Percentiles rank a stretch among this genome's conserved stretches.
These are phyloP conservation scores for Coemansia erecta DNA, from an alignment of 192 early-diverging fungal species.

Conservation along the genomic window DNA sequence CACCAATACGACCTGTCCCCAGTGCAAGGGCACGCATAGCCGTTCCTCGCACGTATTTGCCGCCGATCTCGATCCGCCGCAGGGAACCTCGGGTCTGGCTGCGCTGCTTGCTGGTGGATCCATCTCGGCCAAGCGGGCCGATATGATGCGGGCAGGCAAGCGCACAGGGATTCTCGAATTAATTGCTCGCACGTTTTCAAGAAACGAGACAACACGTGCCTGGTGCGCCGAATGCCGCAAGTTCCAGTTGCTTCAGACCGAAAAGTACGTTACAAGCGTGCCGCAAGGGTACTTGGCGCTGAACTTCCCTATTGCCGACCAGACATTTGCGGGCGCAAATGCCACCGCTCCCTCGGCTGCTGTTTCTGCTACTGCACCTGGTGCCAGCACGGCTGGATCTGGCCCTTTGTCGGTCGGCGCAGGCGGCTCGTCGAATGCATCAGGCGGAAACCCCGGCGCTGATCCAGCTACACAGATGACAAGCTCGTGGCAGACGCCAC, in stretches of 20 bases:
- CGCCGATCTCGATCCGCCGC: slow-evolving; percentile 78
- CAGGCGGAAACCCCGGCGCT: neutral
- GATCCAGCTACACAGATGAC: neutral
- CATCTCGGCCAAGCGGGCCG: slow-evolving; percentile 36
- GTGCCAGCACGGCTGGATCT: neutral
- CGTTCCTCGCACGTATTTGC: slow-evolving; percentile 76
- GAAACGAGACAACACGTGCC: slow-evolving; percentile 53
- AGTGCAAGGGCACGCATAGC: slow-evolving; percentile 59
- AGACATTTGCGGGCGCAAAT: neutral
- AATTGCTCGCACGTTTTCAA: slow-evolving; percentile 18
- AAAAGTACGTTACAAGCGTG: slow-evolving; percentile 61
- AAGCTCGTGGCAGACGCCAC: slow-evolving; percentile 29
- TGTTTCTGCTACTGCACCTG: neutral
- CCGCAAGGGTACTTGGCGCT: slow-evolving; percentile 72
- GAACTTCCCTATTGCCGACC: slow-evolving; percentile 63
- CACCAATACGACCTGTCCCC: slow-evolving; percentile 57
- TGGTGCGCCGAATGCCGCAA: slow-evolving; percentile 84
- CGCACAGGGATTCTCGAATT: slow-evolving; percentile 26
- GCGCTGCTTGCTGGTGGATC: slow-evolving; percentile 44
- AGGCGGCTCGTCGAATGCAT: neutral
- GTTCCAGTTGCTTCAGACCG: slow-evolving; percentile 78
- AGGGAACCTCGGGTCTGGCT: slow-evolving; percentile 35
- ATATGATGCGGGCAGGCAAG: slow-evolving; percentile 14
- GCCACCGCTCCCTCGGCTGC: neutral
- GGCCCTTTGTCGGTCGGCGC: neutral